Percentiles rank a stretch among this genome's conserved stretches.
Evolutionary conservation across 148 eudicot species (phyloP).

Genomic region (Mesembryanthemum crystallinum): DNA sequence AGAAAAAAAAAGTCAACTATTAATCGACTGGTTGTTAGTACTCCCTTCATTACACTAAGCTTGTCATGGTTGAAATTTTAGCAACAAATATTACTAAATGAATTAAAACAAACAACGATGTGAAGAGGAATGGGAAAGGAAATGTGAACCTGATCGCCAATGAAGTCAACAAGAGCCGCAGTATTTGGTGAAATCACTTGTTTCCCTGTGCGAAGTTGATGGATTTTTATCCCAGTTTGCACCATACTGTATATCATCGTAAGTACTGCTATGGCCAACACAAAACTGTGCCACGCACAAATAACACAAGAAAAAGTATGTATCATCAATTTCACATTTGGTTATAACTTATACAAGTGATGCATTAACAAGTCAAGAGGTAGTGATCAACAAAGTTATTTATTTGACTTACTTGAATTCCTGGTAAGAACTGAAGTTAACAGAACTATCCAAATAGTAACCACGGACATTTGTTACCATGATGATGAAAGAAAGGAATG

Average conservation of each 20-base stretch:
- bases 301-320: too few species aligned
- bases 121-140: too few species aligned
- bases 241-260: conserved; percentile 52
- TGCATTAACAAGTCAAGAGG: background rate
- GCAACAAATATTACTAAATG: background rate
- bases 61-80: background rate
- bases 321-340: background rate
- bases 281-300: conserved; percentile 37
- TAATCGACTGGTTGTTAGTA: too few species aligned
- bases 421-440: conserved; percentile 29
- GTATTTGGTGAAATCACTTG: conserved; percentile 26
- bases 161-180: conserved; percentile 42
- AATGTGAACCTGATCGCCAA: conserved; percentile 63
- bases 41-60: background rate
- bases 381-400: background rate
- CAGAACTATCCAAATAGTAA: too few species aligned
- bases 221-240: conserved; percentile 46
- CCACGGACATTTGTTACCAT: conserved; percentile 33
- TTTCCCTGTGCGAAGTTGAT: conserved; percentile 40
- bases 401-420: conserved; percentile 39
- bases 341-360: background rate
- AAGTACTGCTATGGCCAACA: conserved; percentile 59
- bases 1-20: too few species aligned
- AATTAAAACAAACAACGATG: too few species aligned
- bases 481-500: conserved; percentile 57